phyloP scores from a whole-genome alignment of 768 basidiomycete species.

The Kwoniella botswanensis region DNA sequence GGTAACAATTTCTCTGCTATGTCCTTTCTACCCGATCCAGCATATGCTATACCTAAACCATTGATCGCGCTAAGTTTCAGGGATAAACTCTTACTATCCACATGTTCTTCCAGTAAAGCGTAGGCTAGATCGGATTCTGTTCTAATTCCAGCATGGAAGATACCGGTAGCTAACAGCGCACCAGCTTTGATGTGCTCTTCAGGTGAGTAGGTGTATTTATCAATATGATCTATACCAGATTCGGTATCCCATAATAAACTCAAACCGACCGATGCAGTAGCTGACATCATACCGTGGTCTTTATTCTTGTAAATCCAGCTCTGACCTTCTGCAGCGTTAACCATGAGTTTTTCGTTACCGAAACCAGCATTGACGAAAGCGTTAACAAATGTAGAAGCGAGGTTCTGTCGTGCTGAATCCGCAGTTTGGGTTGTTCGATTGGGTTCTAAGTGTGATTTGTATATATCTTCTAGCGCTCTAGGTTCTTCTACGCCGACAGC shows the following conservation, averaged over 20 bases:
- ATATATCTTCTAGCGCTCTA: constrained; percentile 93
- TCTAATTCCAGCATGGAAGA: constrained; percentile 84
- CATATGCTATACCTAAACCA: constrained; percentile 90
- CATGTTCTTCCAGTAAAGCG: constrained; percentile 86
- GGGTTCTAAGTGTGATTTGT: constrained; percentile 93
- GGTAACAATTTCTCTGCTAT: constrained; percentile 78
- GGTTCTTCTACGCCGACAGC: constrained; percentile 88
- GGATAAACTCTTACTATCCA: constrained; percentile 80
- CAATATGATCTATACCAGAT: constrained; percentile 87
- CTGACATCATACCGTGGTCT: constrained; percentile 98
- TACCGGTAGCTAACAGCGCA: constrained; percentile 90
- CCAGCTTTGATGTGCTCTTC: constrained; percentile 99
- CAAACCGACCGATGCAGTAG: constrained; percentile 90
- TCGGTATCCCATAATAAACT: constrained; percentile 96
- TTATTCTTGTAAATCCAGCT: constrained; percentile 99
- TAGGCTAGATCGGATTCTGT: constrained; percentile 92
- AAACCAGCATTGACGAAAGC: constrained; percentile 99
- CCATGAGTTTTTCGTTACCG: constrained; percentile 98
- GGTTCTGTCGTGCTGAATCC: constrained; percentile 90
- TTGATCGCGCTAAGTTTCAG: constrained; percentile 87
- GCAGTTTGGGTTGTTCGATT: constrained; percentile 79
- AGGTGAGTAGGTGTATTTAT: constrained; percentile 94
- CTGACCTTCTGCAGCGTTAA: constrained; percentile 90
- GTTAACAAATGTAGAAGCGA: constrained; percentile 97
- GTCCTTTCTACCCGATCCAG: constrained; percentile 89